Conservation (phyloP, 495 filamentous ascomycete genomes). For the Lasiosphaeria miniovina region DNA sequence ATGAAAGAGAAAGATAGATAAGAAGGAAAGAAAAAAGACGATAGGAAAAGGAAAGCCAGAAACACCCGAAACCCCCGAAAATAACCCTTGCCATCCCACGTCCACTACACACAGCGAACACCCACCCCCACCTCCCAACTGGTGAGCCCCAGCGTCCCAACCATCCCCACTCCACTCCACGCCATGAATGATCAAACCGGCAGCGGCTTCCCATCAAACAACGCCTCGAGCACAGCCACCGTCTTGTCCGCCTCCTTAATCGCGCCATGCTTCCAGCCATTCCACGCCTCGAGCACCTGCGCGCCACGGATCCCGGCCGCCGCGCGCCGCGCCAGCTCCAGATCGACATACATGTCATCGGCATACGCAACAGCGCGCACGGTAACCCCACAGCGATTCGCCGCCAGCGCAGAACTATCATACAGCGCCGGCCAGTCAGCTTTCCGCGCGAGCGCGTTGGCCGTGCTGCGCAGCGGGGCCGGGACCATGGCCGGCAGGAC, state of each 20-base stretch:
- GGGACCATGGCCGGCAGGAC: slow-evolving; percentile 58
- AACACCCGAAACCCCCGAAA: no score
- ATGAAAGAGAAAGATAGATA: no score
- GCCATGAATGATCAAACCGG: not conserved
- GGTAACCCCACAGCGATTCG: slow-evolving; percentile 63
- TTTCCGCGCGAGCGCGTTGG: slow-evolving; percentile 61
- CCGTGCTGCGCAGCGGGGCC: slow-evolving; percentile 37
- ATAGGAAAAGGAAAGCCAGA: no score
- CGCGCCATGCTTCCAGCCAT: slow-evolving; percentile 70
- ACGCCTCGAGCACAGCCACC: slow-evolving; percentile 54
- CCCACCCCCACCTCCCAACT: no score
- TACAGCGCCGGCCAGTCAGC: slow-evolving; percentile 72
- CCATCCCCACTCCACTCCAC: not conserved
- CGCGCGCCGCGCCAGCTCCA: slow-evolving; percentile 62
- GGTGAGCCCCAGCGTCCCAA: not conserved
- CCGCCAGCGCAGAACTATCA: slow-evolving; percentile 58
- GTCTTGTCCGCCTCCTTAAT: slow-evolving; percentile 54
- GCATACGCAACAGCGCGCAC: slow-evolving; percentile 77
- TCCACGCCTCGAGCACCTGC: slow-evolving; percentile 71
- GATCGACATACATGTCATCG: slow-evolving; percentile 90
- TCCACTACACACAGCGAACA: no score
- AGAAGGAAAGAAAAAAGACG: no score
- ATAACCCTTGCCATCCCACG: no score
- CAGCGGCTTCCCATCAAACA: slow-evolving; percentile 13
- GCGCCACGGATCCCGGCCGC: slow-evolving; percentile 65